Evolutionary conservation across 768 basidiomycete species (phyloP), one percentile per base, ranked within the genome.

Genomic region (Boletus reticulatus): DNA sequence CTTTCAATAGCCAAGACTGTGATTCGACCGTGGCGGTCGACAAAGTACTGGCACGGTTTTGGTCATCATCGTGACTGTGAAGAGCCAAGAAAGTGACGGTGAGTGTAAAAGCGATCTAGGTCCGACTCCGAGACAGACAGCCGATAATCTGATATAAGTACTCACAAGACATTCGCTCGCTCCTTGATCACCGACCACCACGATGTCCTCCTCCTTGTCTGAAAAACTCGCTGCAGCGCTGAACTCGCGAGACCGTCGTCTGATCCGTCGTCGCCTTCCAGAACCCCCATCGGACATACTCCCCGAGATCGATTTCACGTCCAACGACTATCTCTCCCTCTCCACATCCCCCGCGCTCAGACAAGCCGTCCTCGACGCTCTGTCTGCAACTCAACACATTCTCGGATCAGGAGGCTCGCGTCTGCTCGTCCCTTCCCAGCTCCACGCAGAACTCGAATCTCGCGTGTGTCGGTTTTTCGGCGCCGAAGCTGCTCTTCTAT

Each of bases 301-400:
- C 19, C 47, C 71, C 14, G 58, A 63, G 45, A 66, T 52, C 59
- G 90, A 94, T 66, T 92, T 93, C 70, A 88, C 80, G n/a, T 89
- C 92, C 4, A 97, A 96, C 71, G 93, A 97, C 72, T 97, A 95
- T 72, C 87, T 97, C 50, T 93, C 92, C 0, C 79, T 97, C 24
- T 76, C 93, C 2, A 69, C 75, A 19, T 90, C 85, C 3, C 62
- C 77, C 1, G 57, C 61, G 19, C 78, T 94, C 13, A 85, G 87
- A 29, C 50, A 68, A 0, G 74, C 71, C 10, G 88, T 93, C 64
- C 78, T 95, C 34, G 32, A 62, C 4, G 79, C 81, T 51, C 78
- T 91, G 13, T 60, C 69, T 4, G 48, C 52, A 0, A 75, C 80
- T 1, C 82, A 79, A n/a, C 73, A 79, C 22, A 78, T 94, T 45